These are phyloP conservation scores for Lepiota venenata DNA, from an alignment of 768 basidiomycete genomes.

Conservation along the genomic window DNA sequence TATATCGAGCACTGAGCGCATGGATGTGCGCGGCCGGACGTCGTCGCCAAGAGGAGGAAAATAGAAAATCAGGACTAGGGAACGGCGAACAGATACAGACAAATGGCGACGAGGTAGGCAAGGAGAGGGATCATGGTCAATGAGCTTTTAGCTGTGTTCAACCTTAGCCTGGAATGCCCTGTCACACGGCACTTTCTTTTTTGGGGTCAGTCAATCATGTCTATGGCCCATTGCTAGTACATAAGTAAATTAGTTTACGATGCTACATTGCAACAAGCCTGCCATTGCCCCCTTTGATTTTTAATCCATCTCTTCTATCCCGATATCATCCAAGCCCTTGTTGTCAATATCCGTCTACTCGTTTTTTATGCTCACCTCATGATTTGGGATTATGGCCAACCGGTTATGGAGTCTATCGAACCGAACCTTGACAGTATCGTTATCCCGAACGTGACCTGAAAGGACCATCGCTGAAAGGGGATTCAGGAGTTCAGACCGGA, in stretches of 20 bases:
- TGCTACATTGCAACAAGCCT: conserved; percentile 17
- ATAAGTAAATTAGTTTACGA: conserved; percentile 19
- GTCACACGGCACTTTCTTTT: conserved; percentile 13
- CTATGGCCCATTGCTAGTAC: too few species aligned
- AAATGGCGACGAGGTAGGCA: too few species aligned
- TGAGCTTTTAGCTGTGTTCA: too few species aligned
- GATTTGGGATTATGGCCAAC: conserved; percentile 78
- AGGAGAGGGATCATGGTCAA: too few species aligned
- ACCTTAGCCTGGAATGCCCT: conserved; percentile 15
- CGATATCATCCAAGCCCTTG: conserved; percentile 43
- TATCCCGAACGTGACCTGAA: conserved; percentile 77
- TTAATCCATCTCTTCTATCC: conserved; percentile 72
- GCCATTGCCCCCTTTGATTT: background rate
- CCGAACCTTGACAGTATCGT: conserved; percentile 69
- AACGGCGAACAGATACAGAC: too few species aligned
- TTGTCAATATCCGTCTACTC: conserved; percentile 63
- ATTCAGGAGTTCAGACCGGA: conserved; percentile 91
- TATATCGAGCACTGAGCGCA: background rate
- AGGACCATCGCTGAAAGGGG: conserved; percentile 85
- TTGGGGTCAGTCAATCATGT: background rate
- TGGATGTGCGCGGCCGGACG: too few species aligned
- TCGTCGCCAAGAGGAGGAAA: too few species aligned
- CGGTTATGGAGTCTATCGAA: conserved; percentile 85
- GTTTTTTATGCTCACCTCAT: conserved; percentile 49
- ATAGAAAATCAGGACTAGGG: too few species aligned